phyloP scores from a whole-genome alignment of 2,329 filamentous ascomycete genomes.

The Dothiorella sarmentorum region DNA sequence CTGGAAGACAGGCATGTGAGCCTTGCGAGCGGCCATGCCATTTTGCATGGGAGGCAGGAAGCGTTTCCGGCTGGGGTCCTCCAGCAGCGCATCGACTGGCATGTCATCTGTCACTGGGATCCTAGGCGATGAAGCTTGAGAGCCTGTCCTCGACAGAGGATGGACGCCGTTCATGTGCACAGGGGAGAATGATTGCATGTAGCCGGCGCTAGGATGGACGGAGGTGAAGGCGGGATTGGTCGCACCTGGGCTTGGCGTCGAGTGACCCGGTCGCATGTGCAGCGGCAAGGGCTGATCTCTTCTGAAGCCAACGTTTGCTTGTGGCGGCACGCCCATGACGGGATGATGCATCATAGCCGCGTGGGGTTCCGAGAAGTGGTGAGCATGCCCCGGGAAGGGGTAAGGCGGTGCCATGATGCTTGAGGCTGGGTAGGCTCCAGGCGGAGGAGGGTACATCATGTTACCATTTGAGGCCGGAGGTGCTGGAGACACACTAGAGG shows the following conservation, averaged over 20 bases:
- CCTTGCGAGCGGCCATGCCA: conserved; percentile 7
- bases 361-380: conserved; percentile 34
- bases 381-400: conserved; percentile 31
- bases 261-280: conserved; percentile 10
- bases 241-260: conserved; percentile 11
- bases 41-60: conserved; percentile 14
- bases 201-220: conserved; percentile 15
- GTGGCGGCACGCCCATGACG: conserved; percentile 29
- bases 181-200: conserved; percentile 23
- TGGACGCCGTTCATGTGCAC: conserved; percentile 26
- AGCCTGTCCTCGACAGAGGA: conserved; percentile 26
- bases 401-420: conserved; percentile 29
- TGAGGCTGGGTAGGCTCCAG: conserved; percentile 28
- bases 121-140: conserved; percentile 33
- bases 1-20: not conserved
- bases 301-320: conserved; percentile 27
- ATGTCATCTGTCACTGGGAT: not conserved
- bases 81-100: not conserved
- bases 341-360: conserved; percentile 32
- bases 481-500: conserved; percentile 37
- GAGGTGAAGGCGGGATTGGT: conserved; percentile 17
- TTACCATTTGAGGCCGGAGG: conserved; percentile 26
- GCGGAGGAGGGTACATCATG: conserved; percentile 28
- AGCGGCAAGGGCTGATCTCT: conserved; percentile 25
- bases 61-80: not conserved